These are phyloP conservation scores for Myriosclerotinia curreyana DNA, from an alignment of 2,329 filamentous ascomycete species.

Conservation along the genomic window DNA sequence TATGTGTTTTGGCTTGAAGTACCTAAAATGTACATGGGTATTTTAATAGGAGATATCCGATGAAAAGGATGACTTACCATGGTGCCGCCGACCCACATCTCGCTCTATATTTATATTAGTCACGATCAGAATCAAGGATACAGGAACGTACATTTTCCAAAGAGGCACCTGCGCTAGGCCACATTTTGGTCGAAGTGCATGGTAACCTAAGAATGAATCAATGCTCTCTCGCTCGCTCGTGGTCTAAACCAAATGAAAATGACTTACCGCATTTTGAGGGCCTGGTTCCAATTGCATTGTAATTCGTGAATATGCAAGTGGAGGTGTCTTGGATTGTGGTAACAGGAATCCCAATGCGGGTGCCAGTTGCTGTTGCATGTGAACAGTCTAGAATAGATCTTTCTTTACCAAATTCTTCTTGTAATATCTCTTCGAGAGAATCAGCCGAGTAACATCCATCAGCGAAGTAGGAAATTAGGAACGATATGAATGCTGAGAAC, in stretches of 20 bases:
- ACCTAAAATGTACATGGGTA: background rate
- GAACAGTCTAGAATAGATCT: slow-evolving; percentile 19
- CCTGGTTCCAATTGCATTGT: slow-evolving; percentile 18
- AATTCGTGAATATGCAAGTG: slow-evolving; percentile 20
- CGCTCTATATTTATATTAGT: background rate
- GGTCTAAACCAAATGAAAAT: background rate
- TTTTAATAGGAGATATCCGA: too few species aligned
- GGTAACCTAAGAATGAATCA: background rate
- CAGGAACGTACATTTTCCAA: background rate
- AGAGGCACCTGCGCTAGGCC: background rate
- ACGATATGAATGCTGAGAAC: background rate
- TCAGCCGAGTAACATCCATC: slow-evolving; percentile 16
- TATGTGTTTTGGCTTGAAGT: slow-evolving; percentile 22
- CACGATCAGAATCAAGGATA: background rate
- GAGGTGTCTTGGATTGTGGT: slow-evolving; percentile 10
- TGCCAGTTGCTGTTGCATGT: slow-evolving; percentile 16
- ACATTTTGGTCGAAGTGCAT: background rate
- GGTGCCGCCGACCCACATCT: background rate
- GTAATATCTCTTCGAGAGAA: slow-evolving; percentile 17
- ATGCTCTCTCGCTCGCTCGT: background rate
- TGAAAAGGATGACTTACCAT: background rate
- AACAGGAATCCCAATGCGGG: slow-evolving; percentile 8
- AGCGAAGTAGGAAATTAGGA: background rate
- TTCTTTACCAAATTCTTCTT: slow-evolving; percentile 17
- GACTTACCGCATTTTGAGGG: slow-evolving; percentile 1